A percentile compares a stretch with the other conserved stretches of the same genome.
Evolutionary conservation across 2,329 filamentous ascomycete species (phyloP).

Genomic region (Trichoderma cornu-damae): DNA sequence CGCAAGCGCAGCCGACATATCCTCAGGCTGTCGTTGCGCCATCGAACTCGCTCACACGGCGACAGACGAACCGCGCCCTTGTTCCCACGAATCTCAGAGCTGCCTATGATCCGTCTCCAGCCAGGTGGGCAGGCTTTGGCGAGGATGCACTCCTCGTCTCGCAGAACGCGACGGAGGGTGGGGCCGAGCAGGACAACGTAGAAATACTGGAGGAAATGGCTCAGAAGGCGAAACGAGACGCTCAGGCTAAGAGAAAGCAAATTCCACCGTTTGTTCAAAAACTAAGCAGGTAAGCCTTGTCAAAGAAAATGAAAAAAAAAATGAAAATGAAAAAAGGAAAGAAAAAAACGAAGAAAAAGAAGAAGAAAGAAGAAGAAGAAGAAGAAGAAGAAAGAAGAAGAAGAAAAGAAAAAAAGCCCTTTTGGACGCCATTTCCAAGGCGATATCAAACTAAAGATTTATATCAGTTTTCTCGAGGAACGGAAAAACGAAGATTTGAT

Average conservation of each 20-base stretch:
- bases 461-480: slow-evolving; percentile 81
- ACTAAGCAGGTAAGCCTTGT: slow-evolving; percentile 76
- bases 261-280: slow-evolving; percentile 98
- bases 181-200: slow-evolving; percentile 61
- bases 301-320: no score
- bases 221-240: slow-evolving; percentile 76
- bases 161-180: slow-evolving; percentile 32
- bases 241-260: slow-evolving; percentile 84
- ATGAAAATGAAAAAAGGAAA: no score
- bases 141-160: slow-evolving; percentile 39
- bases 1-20: slow-evolving; percentile 34
- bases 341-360: no score
- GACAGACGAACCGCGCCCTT: slow-evolving; percentile 48
- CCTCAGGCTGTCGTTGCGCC: slow-evolving; percentile 32
- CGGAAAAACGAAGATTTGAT: slow-evolving; percentile 92
- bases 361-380: no score
- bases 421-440: no score
- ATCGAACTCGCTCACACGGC: slow-evolving; percentile 49
- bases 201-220: slow-evolving; percentile 76
- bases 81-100: slow-evolving; percentile 39
- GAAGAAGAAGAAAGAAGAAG: no score
- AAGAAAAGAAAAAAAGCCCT: no score
- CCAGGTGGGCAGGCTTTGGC: slow-evolving; percentile 40
- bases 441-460: slow-evolving; percentile 22
- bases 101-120: slow-evolving; percentile 36